Conservation (phyloP, 2,329 filamentous ascomycete genomes). For the Scedosporium minutisporum region DNA sequence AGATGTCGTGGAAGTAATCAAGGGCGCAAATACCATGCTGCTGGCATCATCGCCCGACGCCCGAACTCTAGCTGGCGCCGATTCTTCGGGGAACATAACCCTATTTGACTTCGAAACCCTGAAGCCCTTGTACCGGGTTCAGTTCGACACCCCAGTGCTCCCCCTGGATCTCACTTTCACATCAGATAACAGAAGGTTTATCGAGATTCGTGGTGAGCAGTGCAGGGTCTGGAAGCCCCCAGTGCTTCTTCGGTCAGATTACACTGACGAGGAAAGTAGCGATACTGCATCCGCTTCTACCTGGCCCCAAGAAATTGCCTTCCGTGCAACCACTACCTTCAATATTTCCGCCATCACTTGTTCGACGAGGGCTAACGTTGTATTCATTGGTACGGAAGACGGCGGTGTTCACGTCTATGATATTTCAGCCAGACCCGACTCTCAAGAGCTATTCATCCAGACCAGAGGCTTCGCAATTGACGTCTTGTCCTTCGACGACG, state of each 20-base stretch:
- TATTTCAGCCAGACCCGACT: too few relatives aligned
- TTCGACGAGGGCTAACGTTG: background rate
- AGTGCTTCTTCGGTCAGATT: background rate
- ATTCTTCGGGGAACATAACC: background rate
- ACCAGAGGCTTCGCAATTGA: too few relatives aligned
- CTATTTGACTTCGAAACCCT: background rate
- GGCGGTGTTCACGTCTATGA: background rate
- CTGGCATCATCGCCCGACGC: background rate
- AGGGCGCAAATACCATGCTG: background rate
- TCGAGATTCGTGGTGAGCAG: background rate
- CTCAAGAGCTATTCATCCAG: too few relatives aligned
- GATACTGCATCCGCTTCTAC: background rate
- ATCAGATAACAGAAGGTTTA: background rate
- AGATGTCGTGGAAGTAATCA: background rate
- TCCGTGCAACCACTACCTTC: background rate
- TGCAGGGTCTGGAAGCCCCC: constrained; percentile 1
- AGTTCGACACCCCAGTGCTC: background rate
- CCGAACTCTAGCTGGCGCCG: background rate
- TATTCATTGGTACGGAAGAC: background rate
- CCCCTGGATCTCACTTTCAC: background rate
- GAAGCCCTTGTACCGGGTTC: background rate
- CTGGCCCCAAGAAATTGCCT: background rate
- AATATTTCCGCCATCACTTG: background rate
- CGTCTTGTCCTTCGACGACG: too few relatives aligned
- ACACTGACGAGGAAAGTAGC: background rate